These are phyloP conservation scores for Pittosporum tobira DNA, from an alignment of 129 eudicot genomes.

Conservation along the genomic window DNA sequence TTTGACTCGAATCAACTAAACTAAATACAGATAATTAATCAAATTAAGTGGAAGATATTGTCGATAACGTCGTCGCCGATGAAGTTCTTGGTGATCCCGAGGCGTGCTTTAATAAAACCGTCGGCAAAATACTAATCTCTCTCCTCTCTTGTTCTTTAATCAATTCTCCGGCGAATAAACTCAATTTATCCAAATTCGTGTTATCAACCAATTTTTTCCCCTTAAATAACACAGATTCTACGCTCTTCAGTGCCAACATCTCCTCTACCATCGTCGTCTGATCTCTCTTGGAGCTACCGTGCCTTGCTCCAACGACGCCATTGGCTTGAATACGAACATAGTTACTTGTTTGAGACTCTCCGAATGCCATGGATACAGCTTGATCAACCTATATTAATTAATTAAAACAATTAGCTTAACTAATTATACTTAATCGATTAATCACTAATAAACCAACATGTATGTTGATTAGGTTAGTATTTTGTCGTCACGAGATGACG, in stretches of 20 bases:
- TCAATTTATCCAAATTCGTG: slow-evolving; percentile 47
- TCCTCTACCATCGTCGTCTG: slow-evolving; percentile 20
- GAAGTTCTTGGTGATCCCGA: slow-evolving; percentile 55
- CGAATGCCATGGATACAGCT: slow-evolving; percentile 78
- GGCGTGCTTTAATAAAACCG: slow-evolving; percentile 37
- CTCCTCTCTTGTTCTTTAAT: slow-evolving; percentile 61
- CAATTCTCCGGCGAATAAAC: slow-evolving; percentile 30
- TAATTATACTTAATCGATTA: background rate
- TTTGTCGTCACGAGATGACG: background rate
- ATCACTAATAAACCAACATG: background rate
- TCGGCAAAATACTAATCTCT: slow-evolving; percentile 35
- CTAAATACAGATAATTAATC: background rate
- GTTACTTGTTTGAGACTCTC: slow-evolving; percentile 29
- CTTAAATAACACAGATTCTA: slow-evolving; percentile 46
- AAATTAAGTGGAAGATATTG: slow-evolving; percentile 38
- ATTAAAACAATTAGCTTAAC: background rate
- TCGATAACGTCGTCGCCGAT: slow-evolving; percentile 54
- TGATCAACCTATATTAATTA: slow-evolving; percentile 51
- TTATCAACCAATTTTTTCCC: slow-evolving; percentile 41
- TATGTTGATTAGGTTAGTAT: no score
- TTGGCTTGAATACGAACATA: slow-evolving; percentile 56
- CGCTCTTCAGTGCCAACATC: slow-evolving; percentile 48
- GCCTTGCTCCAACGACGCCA: slow-evolving; percentile 13
- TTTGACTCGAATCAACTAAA: background rate
- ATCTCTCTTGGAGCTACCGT: background rate